Evolutionary conservation across 2,329 filamentous ascomycete genomes (phyloP).

Genomic region (Rhytidhysteron rufulum): DNA sequence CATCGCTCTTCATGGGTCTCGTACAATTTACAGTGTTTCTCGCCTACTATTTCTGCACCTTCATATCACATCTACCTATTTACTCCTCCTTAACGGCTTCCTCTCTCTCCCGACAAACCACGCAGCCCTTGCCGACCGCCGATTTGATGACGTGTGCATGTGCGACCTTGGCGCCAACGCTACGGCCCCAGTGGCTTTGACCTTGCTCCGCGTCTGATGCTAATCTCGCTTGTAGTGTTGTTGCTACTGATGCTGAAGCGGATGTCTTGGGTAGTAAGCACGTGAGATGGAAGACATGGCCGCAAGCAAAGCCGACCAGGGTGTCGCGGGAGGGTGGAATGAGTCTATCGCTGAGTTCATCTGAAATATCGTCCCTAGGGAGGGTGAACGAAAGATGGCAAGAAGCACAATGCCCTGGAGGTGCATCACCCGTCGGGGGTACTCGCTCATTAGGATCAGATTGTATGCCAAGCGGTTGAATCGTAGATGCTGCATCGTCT

Average conservation of each 20-base stretch:
- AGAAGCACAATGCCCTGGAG: slow-evolving; percentile 31
- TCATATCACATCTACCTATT: slow-evolving; percentile 2
- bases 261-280: slow-evolving; percentile 57
- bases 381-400: slow-evolving; percentile 29
- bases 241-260: slow-evolving; percentile 39
- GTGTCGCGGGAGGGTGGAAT: slow-evolving; percentile 51
- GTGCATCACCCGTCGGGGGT: slow-evolving; percentile 19
- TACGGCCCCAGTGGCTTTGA: slow-evolving; percentile 53
- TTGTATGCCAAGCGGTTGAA: slow-evolving; percentile 16
- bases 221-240: slow-evolving; percentile 42
- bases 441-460: slow-evolving; percentile 20
- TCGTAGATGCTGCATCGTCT: slow-evolving; percentile 18
- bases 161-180: slow-evolving; percentile 82
- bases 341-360: slow-evolving; percentile 19
- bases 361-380: slow-evolving; percentile 24
- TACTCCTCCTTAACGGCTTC: slow-evolving; percentile 4
- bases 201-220: slow-evolving; percentile 41
- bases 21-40: too few relatives aligned
- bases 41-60: too few relatives aligned
- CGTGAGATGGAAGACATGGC: slow-evolving; percentile 74
- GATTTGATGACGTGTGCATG: slow-evolving; percentile 76
- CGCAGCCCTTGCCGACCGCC: slow-evolving; percentile 61
- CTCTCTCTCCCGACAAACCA: slow-evolving; percentile 5
- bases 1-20: too few relatives aligned
- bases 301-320: slow-evolving; percentile 75